These are phyloP conservation scores for Dittrichia graveolens DNA, from an alignment of 129 eudicot species.

Conservation along the genomic window DNA sequence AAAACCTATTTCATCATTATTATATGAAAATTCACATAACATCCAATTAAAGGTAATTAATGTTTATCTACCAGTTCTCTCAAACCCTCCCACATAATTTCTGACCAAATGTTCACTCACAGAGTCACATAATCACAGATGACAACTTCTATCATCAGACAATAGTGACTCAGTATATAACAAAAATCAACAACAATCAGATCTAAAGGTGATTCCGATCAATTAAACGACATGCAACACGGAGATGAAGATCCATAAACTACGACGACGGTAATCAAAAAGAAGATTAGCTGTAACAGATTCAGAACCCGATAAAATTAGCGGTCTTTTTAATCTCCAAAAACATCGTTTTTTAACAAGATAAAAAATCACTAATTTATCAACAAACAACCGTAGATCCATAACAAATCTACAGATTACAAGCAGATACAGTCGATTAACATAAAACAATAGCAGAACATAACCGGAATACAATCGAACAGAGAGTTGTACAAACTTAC, in stretches of 20 bases:
- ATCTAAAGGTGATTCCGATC: neutral
- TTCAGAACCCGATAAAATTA: neutral
- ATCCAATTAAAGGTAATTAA: neutral
- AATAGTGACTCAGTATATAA: neutral
- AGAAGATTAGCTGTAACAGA: neutral
- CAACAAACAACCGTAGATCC: neutral
- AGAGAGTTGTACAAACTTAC: neutral
- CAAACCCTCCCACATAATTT: neutral
- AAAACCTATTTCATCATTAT: neutral
- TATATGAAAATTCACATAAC: neutral
- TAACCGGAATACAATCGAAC: neutral
- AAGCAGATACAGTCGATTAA: neutral
- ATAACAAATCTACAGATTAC: slow-evolving; percentile 7
- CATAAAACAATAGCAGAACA: neutral
- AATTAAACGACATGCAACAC: neutral
- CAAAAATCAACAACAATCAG: slow-evolving; percentile 5
- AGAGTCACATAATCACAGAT: neutral
- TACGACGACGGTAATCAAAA: too few species aligned
- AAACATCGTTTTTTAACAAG: too few species aligned
- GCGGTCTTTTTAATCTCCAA: neutral
- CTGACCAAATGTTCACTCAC: neutral
- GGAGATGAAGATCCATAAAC: neutral
- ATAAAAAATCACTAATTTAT: too few species aligned
- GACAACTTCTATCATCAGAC: neutral
- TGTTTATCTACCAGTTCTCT: neutral